Evolutionary conservation across 2,329 filamentous ascomycete species (phyloP), one percentile per base, ranked within the genome.

Genomic region (Penicillium sp.): DNA sequence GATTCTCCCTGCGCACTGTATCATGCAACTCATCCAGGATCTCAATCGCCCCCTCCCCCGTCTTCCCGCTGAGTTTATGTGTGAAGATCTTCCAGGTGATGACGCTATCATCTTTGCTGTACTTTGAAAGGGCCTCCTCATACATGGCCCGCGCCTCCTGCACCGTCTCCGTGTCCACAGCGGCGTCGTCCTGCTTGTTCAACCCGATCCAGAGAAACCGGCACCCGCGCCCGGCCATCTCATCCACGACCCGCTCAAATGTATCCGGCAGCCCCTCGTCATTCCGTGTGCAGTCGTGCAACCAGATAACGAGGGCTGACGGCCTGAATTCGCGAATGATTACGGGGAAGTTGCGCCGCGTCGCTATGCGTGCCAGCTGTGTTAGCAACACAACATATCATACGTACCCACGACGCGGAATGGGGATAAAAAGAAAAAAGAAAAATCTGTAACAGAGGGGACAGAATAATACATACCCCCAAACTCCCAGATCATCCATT

Each of bases 281-380:
- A 15, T n/a, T 8, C 30, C 35, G 21, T 9, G 35, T 41, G 11
- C 48, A 58, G 23, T 58, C 56, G 31, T 58, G 56, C 5, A 58
- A 35, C 31, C 49, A 52, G 29, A 58, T 9, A 15, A 58, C 48
- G 5, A 58, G 19, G 1, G 21, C 30, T 2, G 19, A 11, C 2
- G 56, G 47, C 3, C 35, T 45, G 19, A 52, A 35, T 7, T 45
- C 17, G 1, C 26, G 8, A 2, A 11, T 11, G 5, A 50, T 19
- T 6, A 52, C 11, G 5, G 50, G 50, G 8, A 26, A 19, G 17
- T 35, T 19, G 17, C 19, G 13, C 13, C 46, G 23, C 19, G n/a
- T 44, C 9, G 19, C 21, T 41, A 5, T 41, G 11, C 35, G 35
- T 15, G 6, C 31, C 26, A 26, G 26, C 26, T 26, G 11, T 5